Base-by-base conservation (phyloP, 2,329 filamentous ascomycete species). In the Fusarium poae region DNA sequence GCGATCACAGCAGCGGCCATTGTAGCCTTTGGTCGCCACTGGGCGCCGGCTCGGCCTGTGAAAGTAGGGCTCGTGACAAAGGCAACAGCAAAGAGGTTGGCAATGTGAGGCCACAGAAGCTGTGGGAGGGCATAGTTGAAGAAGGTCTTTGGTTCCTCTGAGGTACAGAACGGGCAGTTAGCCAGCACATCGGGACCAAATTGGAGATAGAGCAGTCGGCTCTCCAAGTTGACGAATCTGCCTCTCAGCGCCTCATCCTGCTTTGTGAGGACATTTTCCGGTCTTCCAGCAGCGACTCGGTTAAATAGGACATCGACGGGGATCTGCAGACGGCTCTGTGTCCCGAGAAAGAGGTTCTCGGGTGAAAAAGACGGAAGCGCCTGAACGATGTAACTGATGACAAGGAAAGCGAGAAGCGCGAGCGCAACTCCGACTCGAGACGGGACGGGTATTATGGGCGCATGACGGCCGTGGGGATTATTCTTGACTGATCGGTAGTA, bases 241-340 rank as follows among this genome's bases (percentile, higher is more conserved):
- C 82, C 80, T 53, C 89, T 86, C 12, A 98, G 84, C 25, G 84
- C 80, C 51, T 87, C 83, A 79, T 98, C 94, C 15, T 77, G 62
- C 0, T 80, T 67, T 0, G 87, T 90, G 4, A 92, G 83, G 12
- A 71, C 69, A 40, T 72, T 71, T 35, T 70, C 71, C 1, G 85
- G 81, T 0, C 90, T 86, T 2, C 90, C 75, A 3, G 84, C 78
- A 6, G 85, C 79, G 12, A 98, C 85, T 18, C 95, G 92, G 62
- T 86, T 88, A 79, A 97, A 96, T 64, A 98, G 85, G 34, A 97
- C 90, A 75, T 95, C 92, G 42, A 88, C 90, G n/a, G 93, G 90
- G 42, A 92, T 95, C 74, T 94, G 92, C 20, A 98, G 88, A 34
- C 94, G 92, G 51, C 93, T 96, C 58, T 89, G 84, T 1, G 95